Evolutionary conservation across 192 early-diverging fungal species (phyloP).

Genomic region (Coemansia sp.): DNA sequence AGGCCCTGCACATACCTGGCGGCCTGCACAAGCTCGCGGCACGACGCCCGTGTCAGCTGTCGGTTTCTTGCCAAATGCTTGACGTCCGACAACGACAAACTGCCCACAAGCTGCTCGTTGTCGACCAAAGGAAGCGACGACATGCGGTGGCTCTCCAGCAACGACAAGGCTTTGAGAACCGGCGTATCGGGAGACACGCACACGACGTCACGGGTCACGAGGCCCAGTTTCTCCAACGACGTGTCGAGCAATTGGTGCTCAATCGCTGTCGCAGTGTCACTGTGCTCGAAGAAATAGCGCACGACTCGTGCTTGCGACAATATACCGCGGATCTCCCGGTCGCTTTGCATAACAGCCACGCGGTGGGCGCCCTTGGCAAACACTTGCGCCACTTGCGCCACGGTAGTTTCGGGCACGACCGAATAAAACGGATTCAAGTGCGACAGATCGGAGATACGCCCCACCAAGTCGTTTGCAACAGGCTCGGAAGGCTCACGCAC

Average conservation of each 20-base stretch:
- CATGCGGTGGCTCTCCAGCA: slow-evolving; percentile 54
- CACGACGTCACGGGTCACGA: slow-evolving; percentile 60
- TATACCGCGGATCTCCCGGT: slow-evolving; percentile 68
- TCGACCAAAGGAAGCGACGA: slow-evolving; percentile 53
- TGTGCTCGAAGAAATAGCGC: slow-evolving; percentile 66
- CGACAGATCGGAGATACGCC: slow-evolving; percentile 63
- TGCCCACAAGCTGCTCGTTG: slow-evolving; percentile 23
- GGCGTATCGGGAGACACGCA: slow-evolving; percentile 54
- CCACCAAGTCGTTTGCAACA: slow-evolving; percentile 3
- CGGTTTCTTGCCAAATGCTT: slow-evolving; percentile 51
- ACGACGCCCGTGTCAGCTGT: slow-evolving; percentile 56
- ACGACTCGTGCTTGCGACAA: slow-evolving; percentile 74
- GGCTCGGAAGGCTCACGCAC: not conserved
- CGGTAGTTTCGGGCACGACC: slow-evolving; percentile 71
- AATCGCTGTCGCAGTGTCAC: not conserved
- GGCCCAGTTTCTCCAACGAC: slow-evolving; percentile 55
- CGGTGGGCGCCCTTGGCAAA: slow-evolving; percentile 79
- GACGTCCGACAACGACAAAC: slow-evolving; percentile 42
- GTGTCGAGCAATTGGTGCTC: slow-evolving; percentile 26
- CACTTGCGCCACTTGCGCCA: slow-evolving; percentile 68
- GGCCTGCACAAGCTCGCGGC: slow-evolving; percentile 63
- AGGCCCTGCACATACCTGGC: slow-evolving; percentile 64
- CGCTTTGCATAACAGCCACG: slow-evolving; percentile 69
- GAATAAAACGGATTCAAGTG: slow-evolving; percentile 82
- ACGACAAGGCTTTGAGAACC: slow-evolving; percentile 66